These are phyloP conservation scores for Hypholoma fasciculare DNA, from an alignment of 768 basidiomycete species.

Conservation along the genomic window DNA sequence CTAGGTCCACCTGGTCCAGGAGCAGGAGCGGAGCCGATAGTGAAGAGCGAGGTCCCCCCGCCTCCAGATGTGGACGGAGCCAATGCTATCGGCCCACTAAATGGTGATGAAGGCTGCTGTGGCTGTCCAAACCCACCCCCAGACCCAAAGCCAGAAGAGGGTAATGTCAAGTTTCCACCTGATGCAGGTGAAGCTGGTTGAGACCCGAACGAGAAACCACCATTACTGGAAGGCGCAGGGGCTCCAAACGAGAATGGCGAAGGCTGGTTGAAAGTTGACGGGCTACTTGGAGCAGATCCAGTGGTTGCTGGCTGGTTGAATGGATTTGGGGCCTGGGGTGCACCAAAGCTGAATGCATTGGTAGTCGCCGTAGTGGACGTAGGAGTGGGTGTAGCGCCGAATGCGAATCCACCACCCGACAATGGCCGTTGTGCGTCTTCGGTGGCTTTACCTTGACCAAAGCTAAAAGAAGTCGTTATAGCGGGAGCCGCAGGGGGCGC, in stretches of 20 bases:
- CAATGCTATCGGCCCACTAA: conserved; percentile 38
- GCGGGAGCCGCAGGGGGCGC: conserved; percentile 27
- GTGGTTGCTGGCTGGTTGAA: conserved; percentile 40
- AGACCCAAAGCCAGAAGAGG: conserved; percentile 43
- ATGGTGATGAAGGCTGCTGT: conserved; percentile 44
- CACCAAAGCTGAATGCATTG: conserved; percentile 19
- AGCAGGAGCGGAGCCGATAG: conserved; percentile 58
- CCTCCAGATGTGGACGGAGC: conserved; percentile 36
- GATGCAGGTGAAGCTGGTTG: conserved; percentile 62
- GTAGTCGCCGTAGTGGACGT: conserved; percentile 39
- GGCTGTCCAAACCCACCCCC: conserved; percentile 34
- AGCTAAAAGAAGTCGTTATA: conserved; percentile 39
- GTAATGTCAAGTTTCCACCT: conserved; percentile 34
- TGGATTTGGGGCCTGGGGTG: conserved; percentile 32
- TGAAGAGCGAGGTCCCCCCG: conserved; percentile 48
- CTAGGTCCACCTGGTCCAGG: conserved; percentile 33
- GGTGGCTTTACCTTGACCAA: conserved; percentile 39
- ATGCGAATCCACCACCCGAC: conserved; percentile 48
- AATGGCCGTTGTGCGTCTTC: conserved; percentile 38
- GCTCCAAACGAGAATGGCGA: conserved; percentile 48
- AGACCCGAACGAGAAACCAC: conserved; percentile 52
- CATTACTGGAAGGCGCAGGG: conserved; percentile 31
- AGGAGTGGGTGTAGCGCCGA: conserved; percentile 35
- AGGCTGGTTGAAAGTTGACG: conserved; percentile 54
- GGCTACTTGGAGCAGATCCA: conserved; percentile 55